A percentile compares a stretch with the other conserved stretches of the same genome.
Evolutionary conservation across 2,329 filamentous ascomycete genomes (phyloP).

Genomic region (Sarocladium kiliense): DNA sequence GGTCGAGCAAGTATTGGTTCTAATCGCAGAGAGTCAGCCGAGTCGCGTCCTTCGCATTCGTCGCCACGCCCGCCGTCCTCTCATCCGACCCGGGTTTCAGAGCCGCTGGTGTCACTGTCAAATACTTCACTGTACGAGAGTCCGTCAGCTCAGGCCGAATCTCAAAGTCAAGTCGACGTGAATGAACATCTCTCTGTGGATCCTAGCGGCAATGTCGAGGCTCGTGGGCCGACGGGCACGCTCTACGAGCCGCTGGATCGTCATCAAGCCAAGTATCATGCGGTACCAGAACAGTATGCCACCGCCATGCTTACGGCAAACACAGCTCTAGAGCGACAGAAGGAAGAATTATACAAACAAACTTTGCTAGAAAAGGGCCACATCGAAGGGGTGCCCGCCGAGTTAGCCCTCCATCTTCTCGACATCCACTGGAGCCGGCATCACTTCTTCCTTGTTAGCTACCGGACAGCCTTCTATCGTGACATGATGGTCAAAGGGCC

Average conservation of each 20-base stretch:
- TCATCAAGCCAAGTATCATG: background rate
- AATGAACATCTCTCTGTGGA: slow-evolving; percentile 3
- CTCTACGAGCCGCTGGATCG: background rate
- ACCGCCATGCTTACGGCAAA: background rate
- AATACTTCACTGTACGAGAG: background rate
- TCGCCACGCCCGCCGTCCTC: background rate
- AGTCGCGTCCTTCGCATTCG: background rate
- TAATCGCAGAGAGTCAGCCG: background rate
- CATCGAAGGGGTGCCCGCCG: slow-evolving; percentile 19
- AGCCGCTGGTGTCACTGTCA: background rate
- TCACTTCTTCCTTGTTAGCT: slow-evolving; percentile 32
- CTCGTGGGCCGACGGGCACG: background rate
- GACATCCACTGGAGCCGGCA: slow-evolving; percentile 34
- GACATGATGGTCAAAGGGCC: slow-evolving; percentile 27
- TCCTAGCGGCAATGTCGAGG: background rate
- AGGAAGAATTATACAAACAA: background rate
- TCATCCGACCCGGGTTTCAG: background rate
- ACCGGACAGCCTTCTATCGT: slow-evolving; percentile 31
- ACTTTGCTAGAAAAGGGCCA: background rate
- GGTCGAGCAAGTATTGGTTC: background rate
- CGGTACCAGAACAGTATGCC: slow-evolving; percentile 2
- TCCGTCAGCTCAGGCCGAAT: background rate
- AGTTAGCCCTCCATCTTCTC: slow-evolving; percentile 30
- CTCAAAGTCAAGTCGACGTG: background rate
- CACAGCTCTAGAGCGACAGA: background rate